phyloP scores from a whole-genome alignment of 2,329 filamentous ascomycete genomes.

The Pseudohalonectria lignicola region DNA sequence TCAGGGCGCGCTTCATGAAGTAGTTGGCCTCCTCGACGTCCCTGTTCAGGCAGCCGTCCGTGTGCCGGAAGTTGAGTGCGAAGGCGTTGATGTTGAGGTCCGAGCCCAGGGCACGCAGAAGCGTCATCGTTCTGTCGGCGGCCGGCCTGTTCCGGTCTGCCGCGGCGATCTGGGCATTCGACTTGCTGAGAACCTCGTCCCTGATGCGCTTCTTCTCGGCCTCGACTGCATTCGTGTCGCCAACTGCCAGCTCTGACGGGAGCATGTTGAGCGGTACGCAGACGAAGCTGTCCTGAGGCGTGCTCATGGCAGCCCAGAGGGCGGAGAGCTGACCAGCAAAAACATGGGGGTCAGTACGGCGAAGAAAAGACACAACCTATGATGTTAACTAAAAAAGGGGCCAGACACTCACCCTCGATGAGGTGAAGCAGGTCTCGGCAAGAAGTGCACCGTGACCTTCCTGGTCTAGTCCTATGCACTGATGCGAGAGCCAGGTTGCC shows the following conservation, averaged over 20 bases:
- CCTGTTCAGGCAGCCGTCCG: constrained; percentile 24
- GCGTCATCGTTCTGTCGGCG: constrained; percentile 20
- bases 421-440: constrained; percentile 30
- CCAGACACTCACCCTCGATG: constrained; percentile 20
- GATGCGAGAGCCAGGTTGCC: constrained; percentile 31
- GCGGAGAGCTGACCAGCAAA: background rate
- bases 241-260: background rate
- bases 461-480: constrained; percentile 26
- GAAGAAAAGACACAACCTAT: too few relatives aligned
- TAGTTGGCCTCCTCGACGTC: constrained; percentile 37
- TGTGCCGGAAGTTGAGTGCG: constrained; percentile 28
- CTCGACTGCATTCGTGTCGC: constrained; percentile 14
- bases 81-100: constrained; percentile 37
- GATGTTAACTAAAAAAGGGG: background rate
- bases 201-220: constrained; percentile 26
- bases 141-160: constrained; percentile 14
- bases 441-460: constrained; percentile 29
- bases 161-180: constrained; percentile 22
- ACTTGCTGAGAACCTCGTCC: constrained; percentile 22
- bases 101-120: constrained; percentile 28
- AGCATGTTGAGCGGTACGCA: background rate
- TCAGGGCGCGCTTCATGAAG: constrained; percentile 30
- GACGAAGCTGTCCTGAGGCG: background rate
- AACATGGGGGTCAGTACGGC: too few relatives aligned
- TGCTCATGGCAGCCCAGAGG: background rate